These are phyloP conservation scores for Megacollybia marginata DNA, from an alignment of 768 basidiomycete species.

Conservation along the genomic window DNA sequence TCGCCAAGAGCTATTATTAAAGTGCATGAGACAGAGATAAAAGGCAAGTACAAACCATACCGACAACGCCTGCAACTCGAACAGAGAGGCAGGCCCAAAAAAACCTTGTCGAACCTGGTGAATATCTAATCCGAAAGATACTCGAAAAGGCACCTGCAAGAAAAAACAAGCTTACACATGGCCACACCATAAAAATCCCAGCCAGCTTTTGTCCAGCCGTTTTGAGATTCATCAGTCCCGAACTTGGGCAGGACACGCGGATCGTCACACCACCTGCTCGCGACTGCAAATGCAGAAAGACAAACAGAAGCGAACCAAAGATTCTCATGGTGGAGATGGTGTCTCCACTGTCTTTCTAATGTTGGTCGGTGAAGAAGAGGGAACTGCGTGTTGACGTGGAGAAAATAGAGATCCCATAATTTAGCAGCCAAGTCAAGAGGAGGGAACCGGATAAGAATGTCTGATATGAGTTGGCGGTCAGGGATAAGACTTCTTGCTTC, in stretches of 20 bases:
- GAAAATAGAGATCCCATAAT: conserved; percentile 67
- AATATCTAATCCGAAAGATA: conserved; percentile 30
- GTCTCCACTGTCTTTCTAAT: conserved; percentile 55
- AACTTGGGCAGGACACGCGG: conserved; percentile 39
- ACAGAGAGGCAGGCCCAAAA: conserved; percentile 32
- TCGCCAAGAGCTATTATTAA: conserved; percentile 36
- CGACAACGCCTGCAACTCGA: neutral
- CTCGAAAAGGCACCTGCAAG: conserved; percentile 1
- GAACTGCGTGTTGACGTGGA: conserved; percentile 45
- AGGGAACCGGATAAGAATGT: conserved; percentile 45
- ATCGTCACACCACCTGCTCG: conserved; percentile 60
- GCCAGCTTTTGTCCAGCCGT: conserved; percentile 48
- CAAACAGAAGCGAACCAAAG: conserved; percentile 56
- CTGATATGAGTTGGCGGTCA: conserved; percentile 21
- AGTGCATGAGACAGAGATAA: conserved; percentile 5
- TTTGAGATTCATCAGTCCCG: conserved; percentile 10
- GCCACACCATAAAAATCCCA: conserved; percentile 55
- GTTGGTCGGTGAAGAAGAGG: conserved; percentile 69
- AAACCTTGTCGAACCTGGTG: conserved; percentile 48
- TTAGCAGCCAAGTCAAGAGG: conserved; percentile 47
- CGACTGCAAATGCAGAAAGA: conserved; percentile 60
- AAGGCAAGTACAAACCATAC: neutral
- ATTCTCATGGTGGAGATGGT: conserved; percentile 45
- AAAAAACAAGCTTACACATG: conserved; percentile 6
- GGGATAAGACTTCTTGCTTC: conserved; percentile 38